Base-by-base conservation (phyloP, 192 early-diverging fungal species). In the Coemansia asiatica region DNA sequence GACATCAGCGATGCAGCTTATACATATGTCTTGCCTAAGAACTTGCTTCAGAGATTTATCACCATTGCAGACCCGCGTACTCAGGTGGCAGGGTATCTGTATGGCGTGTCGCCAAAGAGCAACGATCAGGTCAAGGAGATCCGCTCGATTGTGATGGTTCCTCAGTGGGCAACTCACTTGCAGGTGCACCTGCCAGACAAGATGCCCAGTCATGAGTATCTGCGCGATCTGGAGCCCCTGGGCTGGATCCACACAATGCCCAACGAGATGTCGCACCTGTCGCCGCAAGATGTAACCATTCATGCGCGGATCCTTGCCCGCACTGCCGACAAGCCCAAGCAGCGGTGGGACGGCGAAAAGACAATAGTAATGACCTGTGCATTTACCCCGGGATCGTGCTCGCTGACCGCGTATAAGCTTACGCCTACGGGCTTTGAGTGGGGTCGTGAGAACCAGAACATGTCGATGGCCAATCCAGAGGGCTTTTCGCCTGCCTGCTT, bases 221-320 rank as follows among this genome's bases (percentile, higher is more conserved):
- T 99, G 66, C 87, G 86, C 48, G 94, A 96, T 61, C 85, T 94
- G 48, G 97, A 99, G 73, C 97, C 97, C 16, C 85, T 99, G 38
- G 97, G 97, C 47, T 97, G 95, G 94, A 91, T 99, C 57, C 95
- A 97, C 69, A 97, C 97, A 16, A 95, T 96, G 85, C 95, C 97
- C 27, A 91, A 92, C 72, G 93, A 96, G 75, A 72, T 94, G 35
- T 86, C 91, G 46, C 91, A 83, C 19, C 76, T 99, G 49, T 90
- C 88, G 51, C 93, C 97, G 16, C 90, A 93, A 67, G 95, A 97
- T 78, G 90, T 96, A 26, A 92, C 91, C 6, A 90, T 88, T 53
- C 97, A 99, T 71, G 89, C 95, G 56, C 90, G 88, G 64, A 89
- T 94, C 54, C 84, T 99, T 80, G 90, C 92, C 15, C 91, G 95